Percentiles rank a stretch among this genome's conserved stretches.
Evolutionary conservation across 139 green algal genomes (phyloP).

Genomic region (Astrephomene gubernaculifera): DNA sequence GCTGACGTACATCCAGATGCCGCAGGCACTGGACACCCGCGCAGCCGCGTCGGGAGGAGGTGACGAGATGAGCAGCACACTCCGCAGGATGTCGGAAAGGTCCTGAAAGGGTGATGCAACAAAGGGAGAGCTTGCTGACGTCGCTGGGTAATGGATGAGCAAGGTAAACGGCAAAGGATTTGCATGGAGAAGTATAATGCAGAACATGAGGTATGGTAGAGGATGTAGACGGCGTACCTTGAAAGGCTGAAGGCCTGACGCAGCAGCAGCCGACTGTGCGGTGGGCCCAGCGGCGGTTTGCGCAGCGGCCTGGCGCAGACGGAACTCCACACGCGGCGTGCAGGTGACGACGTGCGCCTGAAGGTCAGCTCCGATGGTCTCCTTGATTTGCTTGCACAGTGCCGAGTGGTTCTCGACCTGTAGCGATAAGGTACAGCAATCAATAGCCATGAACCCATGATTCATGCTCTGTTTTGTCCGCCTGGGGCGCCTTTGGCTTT

Average conservation of each 20-base stretch:
- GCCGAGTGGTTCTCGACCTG: conserved; percentile 8
- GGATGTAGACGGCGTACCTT: not conserved
- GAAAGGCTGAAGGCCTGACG: conserved; percentile 20
- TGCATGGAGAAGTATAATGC: not conserved
- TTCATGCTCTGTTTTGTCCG: no score
- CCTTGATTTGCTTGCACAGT: conserved; percentile 22
- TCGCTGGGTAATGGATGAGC: no score
- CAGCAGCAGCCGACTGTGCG: not conserved
- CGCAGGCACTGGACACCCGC: conserved; percentile 21
- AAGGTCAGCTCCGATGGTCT: not conserved
- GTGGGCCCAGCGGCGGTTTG: not conserved
- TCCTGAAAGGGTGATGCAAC: not conserved
- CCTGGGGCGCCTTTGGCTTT: no score
- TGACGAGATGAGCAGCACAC: not conserved
- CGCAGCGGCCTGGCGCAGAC: not conserved
- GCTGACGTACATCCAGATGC: conserved; percentile 33
- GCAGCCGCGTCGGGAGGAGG: not conserved
- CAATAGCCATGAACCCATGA: no score
- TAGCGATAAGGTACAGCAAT: no score
- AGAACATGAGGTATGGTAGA: not conserved
- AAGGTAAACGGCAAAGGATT: not conserved
- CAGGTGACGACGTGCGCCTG: conserved; percentile 22
- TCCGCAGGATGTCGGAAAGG: conserved; percentile 32
- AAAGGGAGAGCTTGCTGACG: not conserved
- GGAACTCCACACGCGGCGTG: conserved; percentile 17